A percentile compares a stretch with the other conserved stretches of the same genome.
These are phyloP conservation scores for Aspergillus mulundensis DNA, from an alignment of 495 filamentous ascomycete genomes.

Conservation along the genomic window DNA sequence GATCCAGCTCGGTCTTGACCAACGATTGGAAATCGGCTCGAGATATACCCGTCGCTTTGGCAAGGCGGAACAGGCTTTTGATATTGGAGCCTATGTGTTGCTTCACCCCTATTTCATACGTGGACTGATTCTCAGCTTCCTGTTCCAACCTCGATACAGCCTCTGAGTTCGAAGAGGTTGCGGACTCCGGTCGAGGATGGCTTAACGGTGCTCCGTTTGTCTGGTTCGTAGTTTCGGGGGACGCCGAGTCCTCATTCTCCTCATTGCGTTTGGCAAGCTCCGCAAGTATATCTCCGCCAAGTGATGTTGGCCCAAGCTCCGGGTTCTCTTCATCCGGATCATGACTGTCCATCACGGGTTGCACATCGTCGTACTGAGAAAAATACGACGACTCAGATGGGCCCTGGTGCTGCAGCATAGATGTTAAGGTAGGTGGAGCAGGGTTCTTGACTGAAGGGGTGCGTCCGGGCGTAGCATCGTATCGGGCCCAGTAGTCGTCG, in stretches of 20 bases:
- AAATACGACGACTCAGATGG: constrained; percentile 57
- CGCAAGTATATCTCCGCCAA: constrained; percentile 49
- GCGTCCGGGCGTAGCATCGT: constrained; percentile 76
- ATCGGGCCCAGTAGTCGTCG: constrained; percentile 91
- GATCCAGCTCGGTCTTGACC: constrained; percentile 74
- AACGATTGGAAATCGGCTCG: constrained; percentile 78
- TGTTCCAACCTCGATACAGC: constrained; percentile 64
- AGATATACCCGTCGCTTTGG: constrained; percentile 74
- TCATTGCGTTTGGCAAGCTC: constrained; percentile 33
- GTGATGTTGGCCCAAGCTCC: constrained; percentile 48
- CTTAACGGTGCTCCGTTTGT: constrained; percentile 27
- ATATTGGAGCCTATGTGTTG: constrained; percentile 86
- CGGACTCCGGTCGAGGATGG: constrained; percentile 44
- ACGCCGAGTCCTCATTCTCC: constrained; percentile 14
- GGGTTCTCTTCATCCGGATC: constrained; percentile 64
- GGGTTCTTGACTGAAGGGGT: constrained; percentile 70
- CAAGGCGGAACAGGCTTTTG: constrained; percentile 82
- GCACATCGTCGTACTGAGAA: constrained; percentile 80
- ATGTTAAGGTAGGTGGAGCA: constrained; percentile 39
- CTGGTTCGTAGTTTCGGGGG: constrained; percentile 24
- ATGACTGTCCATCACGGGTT: constrained; percentile 86
- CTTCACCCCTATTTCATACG: constrained; percentile 74
- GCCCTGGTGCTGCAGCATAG: constrained; percentile 29
- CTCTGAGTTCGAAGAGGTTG: constrained; percentile 53
- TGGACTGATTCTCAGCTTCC: constrained; percentile 57